These are phyloP conservation scores for Globisporangium nodosum DNA, from an alignment of 352 stramenopile genomes.

Conservation along the genomic window DNA sequence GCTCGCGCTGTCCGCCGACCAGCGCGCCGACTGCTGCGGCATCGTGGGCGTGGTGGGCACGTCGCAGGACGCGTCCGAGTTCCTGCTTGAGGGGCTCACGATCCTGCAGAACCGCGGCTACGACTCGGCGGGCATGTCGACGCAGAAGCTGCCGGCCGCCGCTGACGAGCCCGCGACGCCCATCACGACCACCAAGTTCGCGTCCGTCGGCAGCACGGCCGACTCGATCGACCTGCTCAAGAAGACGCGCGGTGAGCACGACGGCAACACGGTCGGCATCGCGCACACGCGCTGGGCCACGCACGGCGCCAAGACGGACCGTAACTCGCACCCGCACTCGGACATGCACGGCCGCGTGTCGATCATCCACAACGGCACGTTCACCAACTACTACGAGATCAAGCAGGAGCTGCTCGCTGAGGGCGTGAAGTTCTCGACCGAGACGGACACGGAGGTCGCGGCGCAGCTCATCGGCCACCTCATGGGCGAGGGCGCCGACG, in stretches of 20 bases:
- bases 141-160: conserved; percentile 53
- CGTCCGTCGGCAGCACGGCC: conserved; percentile 84
- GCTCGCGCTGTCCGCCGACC: conserved; percentile 1
- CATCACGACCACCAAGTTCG: conserved; percentile 94
- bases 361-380: conserved; percentile 99
- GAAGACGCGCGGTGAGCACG: conserved; percentile 66
- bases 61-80: conserved; percentile 60
- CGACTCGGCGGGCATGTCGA: conserved; percentile 96
- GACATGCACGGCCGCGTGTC: conserved; percentile 92
- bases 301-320: conserved; percentile 96
- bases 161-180: conserved; percentile 19
- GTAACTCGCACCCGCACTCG: conserved; percentile 97
- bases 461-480: conserved; percentile 94
- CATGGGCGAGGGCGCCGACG: conserved; percentile 79
- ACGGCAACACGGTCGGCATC: conserved; percentile 93
- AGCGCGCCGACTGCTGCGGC: conserved; percentile 48
- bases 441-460: conserved; percentile 99
- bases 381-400: conserved; percentile 96
- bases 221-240: conserved; percentile 91
- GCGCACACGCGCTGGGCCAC: conserved; percentile 99
- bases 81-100: conserved; percentile 84
- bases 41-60: conserved; percentile 77
- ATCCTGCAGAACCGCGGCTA: conserved; percentile 96
- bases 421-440: conserved; percentile 91
- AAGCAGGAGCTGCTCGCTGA: conserved; percentile 82